Evolutionary conservation across 2,329 filamentous ascomycete species (phyloP), one percentile per base, ranked within the genome.

Genomic region (Colletotrichum sojae): DNA sequence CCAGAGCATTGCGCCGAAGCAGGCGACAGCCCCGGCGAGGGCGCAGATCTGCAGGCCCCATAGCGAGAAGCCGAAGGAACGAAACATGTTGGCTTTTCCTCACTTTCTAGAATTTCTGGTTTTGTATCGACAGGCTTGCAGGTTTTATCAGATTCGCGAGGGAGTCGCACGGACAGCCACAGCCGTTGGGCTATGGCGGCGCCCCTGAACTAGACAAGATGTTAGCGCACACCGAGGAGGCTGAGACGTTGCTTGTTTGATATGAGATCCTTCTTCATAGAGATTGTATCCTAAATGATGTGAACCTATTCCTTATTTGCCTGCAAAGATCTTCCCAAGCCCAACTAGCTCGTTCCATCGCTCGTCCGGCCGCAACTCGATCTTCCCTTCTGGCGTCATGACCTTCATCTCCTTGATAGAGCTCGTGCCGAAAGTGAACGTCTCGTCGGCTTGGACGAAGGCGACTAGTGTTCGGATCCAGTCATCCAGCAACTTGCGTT

Each of bases 391-490:
- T 0, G 77, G 72, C 1, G 79, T 82, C 15, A 74, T 74, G 0
- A 81, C 76, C 62, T 79, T 81, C 54, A 81, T 76, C 15, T 83
- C 75, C 10, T 81, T 76, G 4, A 77, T 73, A 0, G 70, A 62
- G 5, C 63, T 73, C 1, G 82, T 83, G 0, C 81, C 81, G 58
- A 79, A 80, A 2, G 71, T 62, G 51, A 77, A 80, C 0, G 48
- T 69, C 2, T 71, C 48, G 20, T 78, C 73, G 9, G 76, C 71
- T 12, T 78, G 76, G 1, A 83, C 79, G 57, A 84, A 82, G 0
- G 79, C 79, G 5, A 78, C 74, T 1, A 83, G 66, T 13, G 79
- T 77, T 2, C 73, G 39, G 5, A 83, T 78, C 81, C 81, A 83
- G 13, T 77, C 73, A 12, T 78, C 68, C 81, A 83, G 81, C 36